phyloP scores from a whole-genome alignment of 2,329 filamentous ascomycete genomes.

The Microdochium trichocladiopsis region DNA sequence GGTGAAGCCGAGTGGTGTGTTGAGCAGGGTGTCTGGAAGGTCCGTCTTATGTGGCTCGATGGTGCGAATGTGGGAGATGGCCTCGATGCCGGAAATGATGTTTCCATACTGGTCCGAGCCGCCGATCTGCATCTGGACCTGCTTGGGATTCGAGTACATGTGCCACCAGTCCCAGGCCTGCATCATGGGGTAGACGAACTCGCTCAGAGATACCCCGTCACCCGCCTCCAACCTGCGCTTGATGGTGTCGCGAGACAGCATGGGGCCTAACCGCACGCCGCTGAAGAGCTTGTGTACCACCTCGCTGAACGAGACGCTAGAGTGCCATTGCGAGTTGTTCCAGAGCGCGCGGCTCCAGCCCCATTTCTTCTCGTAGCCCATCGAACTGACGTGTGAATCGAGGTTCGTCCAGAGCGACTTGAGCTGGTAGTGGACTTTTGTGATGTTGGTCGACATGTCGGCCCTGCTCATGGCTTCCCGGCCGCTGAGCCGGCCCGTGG shows the following conservation, averaged over 20 bases:
- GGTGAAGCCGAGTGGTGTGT: conserved; percentile 76
- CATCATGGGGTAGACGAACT: conserved; percentile 88
- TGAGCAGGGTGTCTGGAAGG: conserved; percentile 32
- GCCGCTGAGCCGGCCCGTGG: conserved; percentile 59
- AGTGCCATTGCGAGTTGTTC: conserved; percentile 84
- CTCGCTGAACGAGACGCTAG: conserved; percentile 63
- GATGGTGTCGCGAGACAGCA: conserved; percentile 84
- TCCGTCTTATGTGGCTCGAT: conserved; percentile 35
- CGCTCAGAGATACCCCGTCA: conserved; percentile 88
- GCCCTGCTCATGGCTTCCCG: conserved; percentile 45
- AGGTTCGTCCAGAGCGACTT: conserved; percentile 70
- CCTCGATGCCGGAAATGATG: conserved; percentile 83
- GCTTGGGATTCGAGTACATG: conserved; percentile 58
- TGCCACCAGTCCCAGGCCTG: conserved; percentile 98
- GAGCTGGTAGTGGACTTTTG: conserved; percentile 63
- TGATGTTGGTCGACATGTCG: conserved; percentile 55
- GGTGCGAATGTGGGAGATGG: conserved; percentile 67
- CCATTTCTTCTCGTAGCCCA: conserved; percentile 57
- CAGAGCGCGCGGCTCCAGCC: conserved; percentile 60
- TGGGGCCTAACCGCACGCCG: conserved; percentile 70
- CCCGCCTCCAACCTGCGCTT: conserved; percentile 78
- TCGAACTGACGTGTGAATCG: conserved; percentile 54
- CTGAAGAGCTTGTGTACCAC: conserved; percentile 68
- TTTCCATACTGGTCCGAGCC: conserved; percentile 96
- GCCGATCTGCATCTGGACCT: conserved; percentile 81